Evolutionary conservation across 805 yeast genomes (phyloP), one percentile per base, ranked within the genome.

Genomic region (Starmerella scarabaei): DNA sequence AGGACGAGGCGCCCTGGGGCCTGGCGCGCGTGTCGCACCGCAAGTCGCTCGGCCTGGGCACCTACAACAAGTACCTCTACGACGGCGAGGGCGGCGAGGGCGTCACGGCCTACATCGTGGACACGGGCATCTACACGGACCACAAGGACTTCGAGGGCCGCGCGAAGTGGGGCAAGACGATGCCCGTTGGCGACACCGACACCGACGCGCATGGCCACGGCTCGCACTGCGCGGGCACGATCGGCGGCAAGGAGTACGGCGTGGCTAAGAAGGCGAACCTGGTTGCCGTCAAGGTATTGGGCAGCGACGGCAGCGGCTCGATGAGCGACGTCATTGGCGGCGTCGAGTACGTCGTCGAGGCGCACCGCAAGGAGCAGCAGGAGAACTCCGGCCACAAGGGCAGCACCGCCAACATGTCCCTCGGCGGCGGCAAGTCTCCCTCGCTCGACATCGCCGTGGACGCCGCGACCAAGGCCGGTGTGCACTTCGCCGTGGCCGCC

Each of bases 401-500:
- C 30, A 55, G 63, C n/a, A 57, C 64, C 33, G 91, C 88, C 66
- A 83, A 85, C 88, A 53, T 53, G 57, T 85, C 95, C 14, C 68
- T 86, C 44, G 94, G 94, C 55, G 95, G 95, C 59, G 93, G 93
- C 54, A 79, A 77, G 56, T 81, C 94, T 3, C 80, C 84, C 37
- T 76, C 94, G 7, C 71, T 86, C 52, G 93, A 84, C 57, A 53
- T 76, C 60, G 94, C 94, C 41, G 93, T 82, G 34, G 75, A 82
- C 52, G 94, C 94, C 33, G 95, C 93, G 30, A 84, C 82, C 36
- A 69, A 73, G 48, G 80, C 86, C 24, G 96, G 95, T 53, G 64
- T 88, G 44, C 91, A 83, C 59, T 80, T 88, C 59, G 93, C 94
- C 28, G 94, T 84, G 49, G 96, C 97, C 37, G 95, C 96, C 23